These are phyloP conservation scores for Blattamonas nauphoetae DNA, from an alignment of 78 protist species.

Conservation along the genomic window DNA sequence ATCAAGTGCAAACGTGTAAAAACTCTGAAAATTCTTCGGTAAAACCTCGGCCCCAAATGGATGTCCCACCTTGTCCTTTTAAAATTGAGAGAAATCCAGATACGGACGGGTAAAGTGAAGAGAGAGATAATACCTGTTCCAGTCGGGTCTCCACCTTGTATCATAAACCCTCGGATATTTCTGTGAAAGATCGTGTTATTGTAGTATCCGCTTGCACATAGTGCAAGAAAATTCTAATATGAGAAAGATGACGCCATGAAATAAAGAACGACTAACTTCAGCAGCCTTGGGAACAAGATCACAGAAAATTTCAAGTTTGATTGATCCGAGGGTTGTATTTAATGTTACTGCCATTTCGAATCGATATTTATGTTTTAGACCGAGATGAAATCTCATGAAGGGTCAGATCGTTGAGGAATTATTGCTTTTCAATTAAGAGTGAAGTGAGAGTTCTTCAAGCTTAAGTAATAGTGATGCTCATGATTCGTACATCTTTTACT, in stretches of 20 bases:
- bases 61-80: not conserved
- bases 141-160: conserved; percentile 8
- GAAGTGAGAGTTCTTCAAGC: no score
- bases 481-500: conserved; percentile 27
- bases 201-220: conserved; percentile 10
- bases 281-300: not conserved
- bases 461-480: not conserved
- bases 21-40: not conserved
- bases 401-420: no score
- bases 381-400: no score
- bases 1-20: not conserved
- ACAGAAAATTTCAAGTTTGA: conserved; percentile 8
- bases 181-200: not conserved
- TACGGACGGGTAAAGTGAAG: not conserved
- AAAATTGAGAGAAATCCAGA: not conserved
- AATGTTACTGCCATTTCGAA: not conserved
- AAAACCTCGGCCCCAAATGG: not conserved
- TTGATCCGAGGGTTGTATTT: not conserved
- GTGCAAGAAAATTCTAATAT: not conserved
- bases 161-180: conserved; percentile 1
- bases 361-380: no score
- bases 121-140: not conserved
- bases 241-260: not conserved
- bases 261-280: not conserved
- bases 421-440: no score